Conservation (phyloP, 1,284 basidiomycete genomes). For the Cyathus olla region DNA sequence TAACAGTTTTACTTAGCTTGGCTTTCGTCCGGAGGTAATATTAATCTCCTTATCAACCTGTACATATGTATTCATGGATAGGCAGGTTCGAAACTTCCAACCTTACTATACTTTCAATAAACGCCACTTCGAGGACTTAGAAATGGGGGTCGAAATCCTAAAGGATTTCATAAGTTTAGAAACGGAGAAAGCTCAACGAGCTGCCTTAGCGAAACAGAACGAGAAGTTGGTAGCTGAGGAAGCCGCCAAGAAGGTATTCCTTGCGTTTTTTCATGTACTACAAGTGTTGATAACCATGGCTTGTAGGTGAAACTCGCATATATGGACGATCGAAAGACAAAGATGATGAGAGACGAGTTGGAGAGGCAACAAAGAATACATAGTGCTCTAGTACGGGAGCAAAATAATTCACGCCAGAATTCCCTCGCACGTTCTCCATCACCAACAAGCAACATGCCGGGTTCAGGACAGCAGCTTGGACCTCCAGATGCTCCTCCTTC, state of each 20-base stretch:
- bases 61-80: constrained; percentile 12
- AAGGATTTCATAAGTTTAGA: constrained; percentile 69
- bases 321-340: constrained; percentile 77
- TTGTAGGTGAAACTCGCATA: constrained; percentile 76
- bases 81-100: constrained; percentile 64
- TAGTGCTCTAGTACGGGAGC: constrained; percentile 12
- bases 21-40: constrained; percentile 71
- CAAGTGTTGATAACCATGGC: constrained; percentile 5
- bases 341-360: constrained; percentile 62
- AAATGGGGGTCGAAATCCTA: constrained; percentile 71
- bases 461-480: constrained; percentile 39
- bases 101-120: constrained; percentile 74
- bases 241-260: constrained; percentile 49
- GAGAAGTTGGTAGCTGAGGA: constrained; percentile 68
- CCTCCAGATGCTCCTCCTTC: constrained; percentile 24
- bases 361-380: constrained; percentile 60
- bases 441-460: constrained; percentile 36
- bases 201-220: constrained; percentile 54
- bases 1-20: constrained; percentile 58
- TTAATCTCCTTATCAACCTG: background rate
- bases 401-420: constrained; percentile 7
- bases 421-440: constrained; percentile 7
- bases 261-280: background rate
- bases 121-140: constrained; percentile 63
- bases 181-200: constrained; percentile 63